A percentile compares a stretch with the other conserved stretches of the same genome.
phyloP scores from a whole-genome alignment of 306 rosid species.

The Cicer arietinum region DNA sequence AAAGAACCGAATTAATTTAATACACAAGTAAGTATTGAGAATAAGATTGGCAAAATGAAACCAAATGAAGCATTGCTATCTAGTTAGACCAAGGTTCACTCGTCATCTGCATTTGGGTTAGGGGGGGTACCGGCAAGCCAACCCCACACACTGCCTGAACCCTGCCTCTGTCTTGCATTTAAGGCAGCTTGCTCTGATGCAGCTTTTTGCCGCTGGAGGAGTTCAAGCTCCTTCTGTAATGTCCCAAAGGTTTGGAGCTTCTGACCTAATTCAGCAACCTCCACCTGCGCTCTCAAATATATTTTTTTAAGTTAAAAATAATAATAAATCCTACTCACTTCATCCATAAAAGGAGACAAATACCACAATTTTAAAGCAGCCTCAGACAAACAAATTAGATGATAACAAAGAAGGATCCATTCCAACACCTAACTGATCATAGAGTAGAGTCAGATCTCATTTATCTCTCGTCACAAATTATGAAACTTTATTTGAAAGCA shows the following conservation, averaged over 20 bases:
- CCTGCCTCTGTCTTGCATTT: constrained; percentile 68
- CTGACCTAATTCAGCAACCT: constrained; percentile 90
- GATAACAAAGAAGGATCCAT: constrained; percentile 14
- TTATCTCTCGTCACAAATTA: not conserved
- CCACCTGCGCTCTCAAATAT: constrained; percentile 65
- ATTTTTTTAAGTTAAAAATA: constrained; percentile 8
- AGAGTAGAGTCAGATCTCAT: not conserved
- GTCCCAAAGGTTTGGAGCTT: constrained; percentile 87
- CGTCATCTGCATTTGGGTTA: constrained; percentile 49
- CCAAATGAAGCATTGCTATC: constrained; percentile 54
- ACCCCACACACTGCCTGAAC: constrained; percentile 93
- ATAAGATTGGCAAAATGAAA: constrained; percentile 52
- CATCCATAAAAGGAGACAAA: constrained; percentile 2
- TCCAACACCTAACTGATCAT: not conserved
- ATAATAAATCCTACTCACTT: not conserved
- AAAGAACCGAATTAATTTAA: constrained; percentile 47
- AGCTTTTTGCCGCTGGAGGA: constrained; percentile 88
- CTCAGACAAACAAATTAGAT: constrained; percentile 3
- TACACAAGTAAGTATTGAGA: constrained; percentile 49
- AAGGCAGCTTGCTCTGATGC: constrained; percentile 88
- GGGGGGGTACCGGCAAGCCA: constrained; percentile 89
- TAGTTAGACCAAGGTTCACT: constrained; percentile 45
- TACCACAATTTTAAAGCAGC: not conserved
- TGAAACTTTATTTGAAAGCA: constrained; percentile 11
- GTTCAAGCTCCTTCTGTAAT: constrained; percentile 88